These are phyloP conservation scores for Fusarium sp. DNA, from an alignment of 2,329 filamentous ascomycete genomes.

Conservation along the genomic window DNA sequence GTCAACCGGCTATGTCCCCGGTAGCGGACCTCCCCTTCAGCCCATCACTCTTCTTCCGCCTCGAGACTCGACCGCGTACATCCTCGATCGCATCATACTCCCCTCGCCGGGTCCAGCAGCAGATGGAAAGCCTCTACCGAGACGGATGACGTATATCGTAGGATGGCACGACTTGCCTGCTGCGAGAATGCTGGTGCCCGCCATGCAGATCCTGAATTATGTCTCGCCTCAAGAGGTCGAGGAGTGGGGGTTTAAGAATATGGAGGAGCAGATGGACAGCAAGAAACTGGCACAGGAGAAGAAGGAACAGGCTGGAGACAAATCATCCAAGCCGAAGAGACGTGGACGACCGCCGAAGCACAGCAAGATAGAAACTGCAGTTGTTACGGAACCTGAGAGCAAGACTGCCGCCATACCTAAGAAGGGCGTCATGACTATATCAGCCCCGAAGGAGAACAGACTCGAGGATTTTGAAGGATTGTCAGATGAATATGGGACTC, in stretches of 20 bases:
- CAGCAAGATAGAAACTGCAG: conserved; percentile 47
- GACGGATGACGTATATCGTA: conserved; percentile 64
- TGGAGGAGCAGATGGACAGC: conserved; percentile 56
- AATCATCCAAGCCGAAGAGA: conserved; percentile 29
- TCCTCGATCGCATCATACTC: conserved; percentile 63
- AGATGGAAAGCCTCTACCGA: conserved; percentile 51
- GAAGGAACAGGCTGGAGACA: conserved; percentile 38
- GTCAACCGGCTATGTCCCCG: conserved; percentile 53
- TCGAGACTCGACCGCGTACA: conserved; percentile 66
- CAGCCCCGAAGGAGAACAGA: conserved; percentile 49
- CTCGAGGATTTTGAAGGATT: conserved; percentile 45
- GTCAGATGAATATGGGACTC: conserved; percentile 45
- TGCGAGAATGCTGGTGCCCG: conserved; percentile 58
- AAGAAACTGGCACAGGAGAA: conserved; percentile 44
- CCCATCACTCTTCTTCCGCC: conserved; percentile 60
- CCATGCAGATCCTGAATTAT: conserved; percentile 64
- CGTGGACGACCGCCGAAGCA: conserved; percentile 45
- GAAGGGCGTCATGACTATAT: conserved; percentile 48
- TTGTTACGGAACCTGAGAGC: conserved; percentile 41
- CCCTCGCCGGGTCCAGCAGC: conserved; percentile 48
- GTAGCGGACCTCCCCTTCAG: conserved; percentile 59
- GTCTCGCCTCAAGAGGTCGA: conserved; percentile 67
- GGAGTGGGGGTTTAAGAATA: conserved; percentile 62
- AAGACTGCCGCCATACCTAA: conserved; percentile 39
- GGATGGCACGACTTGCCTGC: conserved; percentile 64